These are phyloP conservation scores for Amanita rimosa DNA, from an alignment of 768 basidiomycete genomes.

Conservation along the genomic window DNA sequence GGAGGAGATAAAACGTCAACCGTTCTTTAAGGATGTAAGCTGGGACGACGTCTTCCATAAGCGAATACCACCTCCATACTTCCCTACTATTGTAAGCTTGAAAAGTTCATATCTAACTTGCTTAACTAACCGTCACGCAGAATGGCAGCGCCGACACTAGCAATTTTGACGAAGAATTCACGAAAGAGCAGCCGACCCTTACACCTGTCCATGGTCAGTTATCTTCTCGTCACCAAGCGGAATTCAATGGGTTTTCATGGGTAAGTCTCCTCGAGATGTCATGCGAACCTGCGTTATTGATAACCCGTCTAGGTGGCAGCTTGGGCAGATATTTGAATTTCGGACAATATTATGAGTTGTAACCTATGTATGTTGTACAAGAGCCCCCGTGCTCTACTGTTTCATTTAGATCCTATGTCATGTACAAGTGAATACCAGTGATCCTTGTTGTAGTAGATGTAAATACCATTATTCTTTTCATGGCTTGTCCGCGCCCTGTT, in stretches of 20 bases:
- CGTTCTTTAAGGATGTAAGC: conserved; percentile 97
- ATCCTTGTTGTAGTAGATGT: conserved; percentile 7
- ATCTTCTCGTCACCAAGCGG: conserved; percentile 81
- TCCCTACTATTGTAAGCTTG: conserved; percentile 80
- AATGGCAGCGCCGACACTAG: conserved; percentile 80
- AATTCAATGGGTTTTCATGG: conserved; percentile 98
- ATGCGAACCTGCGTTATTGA: conserved; percentile 7
- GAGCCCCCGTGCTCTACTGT: neutral
- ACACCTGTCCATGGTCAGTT: conserved; percentile 96
- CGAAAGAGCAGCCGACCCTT: conserved; percentile 89
- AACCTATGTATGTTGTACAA: conserved; percentile 20
- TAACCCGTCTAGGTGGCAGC: conserved; percentile 29
- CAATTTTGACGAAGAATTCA: conserved; percentile 97
- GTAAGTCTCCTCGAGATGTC: conserved; percentile 23
- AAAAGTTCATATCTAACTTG: neutral
- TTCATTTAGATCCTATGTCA: conserved; percentile 7
- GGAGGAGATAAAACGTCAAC: conserved; percentile 92
- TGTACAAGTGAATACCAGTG: conserved; percentile 16
- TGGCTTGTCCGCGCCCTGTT: conserved; percentile 14
- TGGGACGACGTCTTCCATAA: conserved; percentile 97
- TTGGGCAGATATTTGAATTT: conserved; percentile 47
- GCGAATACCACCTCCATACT: conserved; percentile 94
- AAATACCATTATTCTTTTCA: neutral
- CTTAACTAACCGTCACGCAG: conserved; percentile 21
- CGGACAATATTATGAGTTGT: conserved; percentile 15